These are phyloP conservation scores for Venturia carpophila DNA, from an alignment of 2,329 filamentous ascomycete genomes.

Conservation along the genomic window DNA sequence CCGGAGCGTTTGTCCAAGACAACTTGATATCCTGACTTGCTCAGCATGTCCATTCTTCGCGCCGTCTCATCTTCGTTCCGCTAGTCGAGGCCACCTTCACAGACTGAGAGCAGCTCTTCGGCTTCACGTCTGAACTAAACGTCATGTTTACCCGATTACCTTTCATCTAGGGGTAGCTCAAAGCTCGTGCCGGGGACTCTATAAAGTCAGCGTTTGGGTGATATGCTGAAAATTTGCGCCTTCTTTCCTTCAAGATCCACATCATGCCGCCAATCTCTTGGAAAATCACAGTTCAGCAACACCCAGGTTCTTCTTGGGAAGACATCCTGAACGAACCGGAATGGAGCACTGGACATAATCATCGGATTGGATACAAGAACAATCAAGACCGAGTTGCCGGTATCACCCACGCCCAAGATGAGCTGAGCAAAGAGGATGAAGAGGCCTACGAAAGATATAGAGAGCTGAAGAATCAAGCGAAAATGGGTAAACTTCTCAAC, in stretches of 20 bases:
- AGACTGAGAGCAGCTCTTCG: background rate
- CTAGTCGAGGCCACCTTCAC: background rate
- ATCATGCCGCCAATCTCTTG: background rate
- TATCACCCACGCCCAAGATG: conserved; percentile 28
- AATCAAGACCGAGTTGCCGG: conserved; percentile 33
- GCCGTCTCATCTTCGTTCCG: no score
- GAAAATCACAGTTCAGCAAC: conserved; percentile 24
- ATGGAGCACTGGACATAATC: conserved; percentile 34
- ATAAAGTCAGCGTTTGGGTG: background rate
- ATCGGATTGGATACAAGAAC: conserved; percentile 37
- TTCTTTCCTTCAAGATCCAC: background rate
- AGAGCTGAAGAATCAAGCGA: conserved; percentile 24
- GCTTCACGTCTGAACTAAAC: background rate
- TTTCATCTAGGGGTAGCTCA: background rate
- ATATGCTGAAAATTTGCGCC: background rate
- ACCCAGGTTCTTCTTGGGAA: conserved; percentile 34
- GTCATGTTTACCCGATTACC: background rate
- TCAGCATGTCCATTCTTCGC: no score
- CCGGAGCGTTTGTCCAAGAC: no score
- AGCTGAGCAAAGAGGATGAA: conserved; percentile 26
- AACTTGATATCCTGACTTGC: no score
- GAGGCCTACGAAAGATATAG: conserved; percentile 26
- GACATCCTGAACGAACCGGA: conserved; percentile 39
- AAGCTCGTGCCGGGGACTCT: background rate
- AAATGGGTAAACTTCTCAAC: conserved; percentile 31